phyloP scores from a whole-genome alignment of 768 basidiomycete species.

The Baorangia bicolor region DNA sequence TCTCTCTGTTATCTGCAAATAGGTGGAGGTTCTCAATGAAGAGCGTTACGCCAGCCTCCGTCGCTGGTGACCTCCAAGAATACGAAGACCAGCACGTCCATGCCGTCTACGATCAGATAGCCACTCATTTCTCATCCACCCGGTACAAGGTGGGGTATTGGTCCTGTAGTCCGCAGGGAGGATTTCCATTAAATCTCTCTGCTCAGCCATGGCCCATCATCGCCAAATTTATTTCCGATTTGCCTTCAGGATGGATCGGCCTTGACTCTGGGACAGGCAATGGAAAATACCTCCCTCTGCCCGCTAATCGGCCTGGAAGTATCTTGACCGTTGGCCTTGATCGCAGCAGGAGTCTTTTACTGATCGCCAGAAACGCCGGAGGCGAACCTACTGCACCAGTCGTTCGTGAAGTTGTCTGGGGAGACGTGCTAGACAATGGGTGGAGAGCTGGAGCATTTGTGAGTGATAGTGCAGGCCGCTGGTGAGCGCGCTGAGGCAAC shows the following conservation, averaged over 20 bases:
- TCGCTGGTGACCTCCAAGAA: conserved; percentile 49
- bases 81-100: conserved; percentile 83
- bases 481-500: neutral
- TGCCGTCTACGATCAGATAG: conserved; percentile 80
- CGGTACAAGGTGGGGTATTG: conserved; percentile 68
- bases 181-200: neutral
- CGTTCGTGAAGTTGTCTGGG: conserved; percentile 72
- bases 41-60: conserved; percentile 38
- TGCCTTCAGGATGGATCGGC: conserved; percentile 80
- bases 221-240: conserved; percentile 62
- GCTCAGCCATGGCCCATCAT: conserved; percentile 89
- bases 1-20: neutral
- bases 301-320: conserved; percentile 55
- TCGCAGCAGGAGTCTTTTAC: conserved; percentile 74
- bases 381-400: conserved; percentile 26
- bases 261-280: conserved; percentile 97
- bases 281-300: conserved; percentile 91
- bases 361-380: conserved; percentile 68
- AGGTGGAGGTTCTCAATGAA: conserved; percentile 13
- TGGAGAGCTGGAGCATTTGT: conserved; percentile 88
- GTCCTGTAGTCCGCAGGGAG: neutral
- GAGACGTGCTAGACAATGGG: conserved; percentile 67
- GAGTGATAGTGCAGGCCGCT: conserved; percentile 28
- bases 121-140: conserved; percentile 83
- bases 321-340: conserved; percentile 84